Conservation (phyloP, 805 yeast genomes). For the Priceomyces fermenticarens region DNA sequence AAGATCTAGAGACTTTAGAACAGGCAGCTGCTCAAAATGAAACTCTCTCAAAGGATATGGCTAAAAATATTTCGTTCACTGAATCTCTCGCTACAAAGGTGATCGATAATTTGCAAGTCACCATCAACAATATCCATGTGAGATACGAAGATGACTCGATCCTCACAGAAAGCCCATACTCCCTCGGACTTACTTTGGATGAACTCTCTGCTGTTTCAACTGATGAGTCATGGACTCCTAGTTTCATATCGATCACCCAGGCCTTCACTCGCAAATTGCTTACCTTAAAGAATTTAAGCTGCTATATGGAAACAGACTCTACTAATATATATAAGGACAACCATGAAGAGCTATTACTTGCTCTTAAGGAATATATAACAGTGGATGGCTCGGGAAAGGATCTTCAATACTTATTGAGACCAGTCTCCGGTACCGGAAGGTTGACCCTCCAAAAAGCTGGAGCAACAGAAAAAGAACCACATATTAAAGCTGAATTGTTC, state of each 20-base stretch:
- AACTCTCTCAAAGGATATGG: conserved; percentile 29
- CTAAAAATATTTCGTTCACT: conserved; percentile 75
- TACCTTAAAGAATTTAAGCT: conserved; percentile 67
- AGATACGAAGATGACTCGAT: conserved; percentile 81
- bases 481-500: conserved; percentile 67
- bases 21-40: conserved; percentile 37
- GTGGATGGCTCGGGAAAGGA: conserved; percentile 14
- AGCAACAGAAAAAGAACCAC: conserved; percentile 64
- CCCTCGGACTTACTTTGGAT: conserved; percentile 77
- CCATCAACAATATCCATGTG: conserved; percentile 86
- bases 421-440: conserved; percentile 87
- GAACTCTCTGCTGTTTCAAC: conserved; percentile 93
- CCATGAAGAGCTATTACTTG: conserved; percentile 45
- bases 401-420: conserved; percentile 65
- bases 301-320: conserved; percentile 80
- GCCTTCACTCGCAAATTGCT: conserved; percentile 71
- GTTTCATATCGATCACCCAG: conserved; percentile 72
- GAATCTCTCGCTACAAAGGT: conserved; percentile 86
- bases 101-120: conserved; percentile 87
- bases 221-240: conserved; percentile 79
- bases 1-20: conserved; percentile 62
- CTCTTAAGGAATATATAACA: conserved; percentile 46
- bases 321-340: conserved; percentile 46
- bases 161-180: conserved; percentile 71
- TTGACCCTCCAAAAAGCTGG: conserved; percentile 77